Evolutionary conservation across 352 stramenopile genomes (phyloP).

Genomic region (Globisporangium camurandrum): DNA sequence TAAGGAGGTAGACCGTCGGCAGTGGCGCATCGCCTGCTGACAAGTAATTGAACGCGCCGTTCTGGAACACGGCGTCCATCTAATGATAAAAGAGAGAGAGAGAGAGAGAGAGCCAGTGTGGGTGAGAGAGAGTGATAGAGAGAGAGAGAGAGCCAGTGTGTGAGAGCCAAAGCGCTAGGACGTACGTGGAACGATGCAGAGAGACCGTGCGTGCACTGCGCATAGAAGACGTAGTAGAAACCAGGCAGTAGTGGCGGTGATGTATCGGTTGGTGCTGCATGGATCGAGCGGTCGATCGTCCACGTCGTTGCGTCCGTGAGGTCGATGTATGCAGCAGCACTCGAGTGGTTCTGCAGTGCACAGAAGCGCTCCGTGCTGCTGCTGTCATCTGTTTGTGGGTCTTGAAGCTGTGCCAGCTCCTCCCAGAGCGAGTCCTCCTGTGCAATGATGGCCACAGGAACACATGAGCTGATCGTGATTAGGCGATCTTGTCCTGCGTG

Average conservation of each 20-base stretch:
- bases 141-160: slow-evolving; percentile 2
- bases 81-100: slow-evolving; percentile 10
- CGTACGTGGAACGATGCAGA: slow-evolving; percentile 84
- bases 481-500: neutral
- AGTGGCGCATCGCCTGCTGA: slow-evolving; percentile 79
- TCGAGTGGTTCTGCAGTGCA: slow-evolving; percentile 33
- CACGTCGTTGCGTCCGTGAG: slow-evolving; percentile 45
- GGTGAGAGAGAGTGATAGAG: neutral
- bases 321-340: slow-evolving; percentile 49
- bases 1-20: slow-evolving; percentile 77
- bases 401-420: slow-evolving; percentile 38
- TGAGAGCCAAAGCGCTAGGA: neutral
- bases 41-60: slow-evolving; percentile 75
- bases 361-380: slow-evolving; percentile 22
- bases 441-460: no score
- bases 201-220: slow-evolving; percentile 63
- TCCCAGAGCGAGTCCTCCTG: slow-evolving; percentile 55
- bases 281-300: slow-evolving; percentile 37
- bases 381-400: slow-evolving; percentile 17
- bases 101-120: neutral
- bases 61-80: slow-evolving; percentile 82
- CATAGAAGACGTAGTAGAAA: slow-evolving; percentile 88
- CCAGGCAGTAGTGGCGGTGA: slow-evolving; percentile 24
- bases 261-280: slow-evolving; percentile 11
- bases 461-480: no score